Evolutionary conservation across 176 grass and related monocot species (phyloP), one percentile per base, ranked within the genome.

Genomic region (barley (Hordeum vulgare)): DNA sequence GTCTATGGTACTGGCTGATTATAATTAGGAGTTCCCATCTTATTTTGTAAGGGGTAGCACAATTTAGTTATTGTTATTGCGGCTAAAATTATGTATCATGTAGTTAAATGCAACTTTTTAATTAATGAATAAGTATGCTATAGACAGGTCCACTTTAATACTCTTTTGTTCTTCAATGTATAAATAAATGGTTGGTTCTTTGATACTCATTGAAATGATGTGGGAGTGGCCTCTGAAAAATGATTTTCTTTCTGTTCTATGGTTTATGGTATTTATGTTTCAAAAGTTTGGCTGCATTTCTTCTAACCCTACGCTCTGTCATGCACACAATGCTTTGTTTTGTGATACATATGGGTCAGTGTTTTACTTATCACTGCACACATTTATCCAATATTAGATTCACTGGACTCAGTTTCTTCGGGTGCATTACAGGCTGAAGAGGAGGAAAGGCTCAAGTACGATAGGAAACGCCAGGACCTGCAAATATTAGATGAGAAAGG

Each of bases 401-500:
- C 4, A 35, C 2, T 82, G 8, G 3, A 86, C 34, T 84, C 21
- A 73, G 51, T 79, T 53, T 71, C 77, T 74, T 4, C 0, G 15
- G 41, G 29, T 14, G 39, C 74, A 62, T 74, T 90, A 74, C 84
- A 99, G 97, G 78, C 78, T 49, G 97, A 99, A 71, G 97, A 99
- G 75, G 83, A 82, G 68, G 92, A 96, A 86, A 85, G 97, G 40
- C 81, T 87, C 37, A 71, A 89, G 57, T 99, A 99, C 26, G 91
- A 94, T 37, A 85, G 47, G 69, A 94, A 99, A 89, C 86, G 85
- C 1, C 78, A 90, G 73, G 79, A 99, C 47, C 65, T 94, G 74
- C 91, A 88, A 82, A 87, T 90, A 24, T 65, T 96, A 44, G 89
- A 81, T 66, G 84, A 99, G 31, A 99, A 78, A 83, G 97, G 97